Base-by-base conservation (phyloP, 768 basidiomycete species). In the Trametes gibbosa region DNA sequence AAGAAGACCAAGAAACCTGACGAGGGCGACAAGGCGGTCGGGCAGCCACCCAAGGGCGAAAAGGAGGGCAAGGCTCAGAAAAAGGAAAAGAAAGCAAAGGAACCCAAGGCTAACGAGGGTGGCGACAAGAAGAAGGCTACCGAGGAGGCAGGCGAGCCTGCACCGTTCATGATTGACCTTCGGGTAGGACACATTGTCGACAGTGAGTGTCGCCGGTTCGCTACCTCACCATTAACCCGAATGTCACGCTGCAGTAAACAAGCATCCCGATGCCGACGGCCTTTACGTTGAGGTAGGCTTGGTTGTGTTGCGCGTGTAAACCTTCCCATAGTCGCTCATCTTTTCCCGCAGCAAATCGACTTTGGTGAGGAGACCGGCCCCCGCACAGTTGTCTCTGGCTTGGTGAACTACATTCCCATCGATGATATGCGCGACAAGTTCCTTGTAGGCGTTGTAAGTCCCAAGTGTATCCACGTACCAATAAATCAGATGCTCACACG, bases 111-210 rank as follows among this genome's bases (percentile, higher is more conserved):
- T 32, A 47, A 32, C 23, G 55, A 49, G 42, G 45, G 43, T 27
- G 53, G 39, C n/a, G 53, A 53, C 40, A 53, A 54, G 54, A 71
- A 62, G 64, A 63, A 29, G 46, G 70, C 78, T 47, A 77, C 81
- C 45, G 84, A 82, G 58, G 94, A 93, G 63, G 80, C 81, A 2
- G 84, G 87, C n/a, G 87, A 88, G 63, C 94, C 95, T 34, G 78
- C 87, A 17, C 97, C 97, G 14, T 94, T 92, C 43, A 98, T 98
- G 95, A 90, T 99, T 67, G 97, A 99, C 67, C 80, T 99, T 61
- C 84, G 96, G 46, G 93, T 99, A 3, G 96, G 97, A 3, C 87
- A 85, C 65, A 96, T 98, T 63, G 75, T 98, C 17, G 91, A 97
- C 70, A 85, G 95, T 96, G 65, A 69, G 84, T 73, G 32, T 6